Evolutionary conservation across 768 basidiomycete genomes (phyloP).

Genomic region (Suillus weaverae): DNA sequence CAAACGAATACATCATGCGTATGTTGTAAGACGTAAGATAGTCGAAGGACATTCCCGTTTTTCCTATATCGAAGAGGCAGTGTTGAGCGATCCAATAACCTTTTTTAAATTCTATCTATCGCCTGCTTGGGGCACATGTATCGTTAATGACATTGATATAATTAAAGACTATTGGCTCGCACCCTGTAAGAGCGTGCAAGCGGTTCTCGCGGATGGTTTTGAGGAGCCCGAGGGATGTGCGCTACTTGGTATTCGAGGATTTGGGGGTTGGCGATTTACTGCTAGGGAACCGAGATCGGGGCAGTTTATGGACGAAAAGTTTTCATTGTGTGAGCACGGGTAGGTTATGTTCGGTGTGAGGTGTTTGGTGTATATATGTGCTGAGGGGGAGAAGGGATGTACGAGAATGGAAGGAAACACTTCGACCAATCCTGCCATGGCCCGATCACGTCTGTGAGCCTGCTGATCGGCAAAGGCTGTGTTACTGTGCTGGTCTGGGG

Average conservation of each 20-base stretch:
- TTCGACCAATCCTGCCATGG: slow-evolving; percentile 94
- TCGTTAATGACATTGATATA: not conserved
- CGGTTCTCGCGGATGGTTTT: slow-evolving; percentile 76
- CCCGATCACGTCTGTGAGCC: slow-evolving; percentile 88
- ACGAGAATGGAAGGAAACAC: slow-evolving; percentile 93
- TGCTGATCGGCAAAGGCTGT: slow-evolving; percentile 87
- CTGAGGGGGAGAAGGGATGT: slow-evolving; percentile 25
- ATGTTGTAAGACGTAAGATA: too few species aligned
- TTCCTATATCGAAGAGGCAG: not conserved
- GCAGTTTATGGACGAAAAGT: slow-evolving; percentile 91
- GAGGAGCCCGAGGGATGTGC: slow-evolving; percentile 93
- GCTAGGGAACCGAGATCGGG: slow-evolving; percentile 78
- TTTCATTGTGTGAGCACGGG: slow-evolving; percentile 98
- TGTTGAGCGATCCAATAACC: not conserved
- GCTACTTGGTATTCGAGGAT: slow-evolving; percentile 97
- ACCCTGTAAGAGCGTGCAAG: not conserved
- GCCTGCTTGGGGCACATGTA: not conserved
- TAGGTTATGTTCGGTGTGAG: not conserved
- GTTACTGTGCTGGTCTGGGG: slow-evolving; percentile 94
- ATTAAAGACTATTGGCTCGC: not conserved
- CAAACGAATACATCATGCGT: too few species aligned
- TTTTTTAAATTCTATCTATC: not conserved
- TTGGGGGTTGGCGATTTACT: slow-evolving; percentile 93
- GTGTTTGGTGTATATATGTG: not conserved
- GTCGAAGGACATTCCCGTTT: too few species aligned